A percentile compares a stretch with the other conserved stretches of the same genome.
Evolutionary conservation across 148 eudicot species (phyloP).

Genomic region (Heliosperma pusillum): DNA sequence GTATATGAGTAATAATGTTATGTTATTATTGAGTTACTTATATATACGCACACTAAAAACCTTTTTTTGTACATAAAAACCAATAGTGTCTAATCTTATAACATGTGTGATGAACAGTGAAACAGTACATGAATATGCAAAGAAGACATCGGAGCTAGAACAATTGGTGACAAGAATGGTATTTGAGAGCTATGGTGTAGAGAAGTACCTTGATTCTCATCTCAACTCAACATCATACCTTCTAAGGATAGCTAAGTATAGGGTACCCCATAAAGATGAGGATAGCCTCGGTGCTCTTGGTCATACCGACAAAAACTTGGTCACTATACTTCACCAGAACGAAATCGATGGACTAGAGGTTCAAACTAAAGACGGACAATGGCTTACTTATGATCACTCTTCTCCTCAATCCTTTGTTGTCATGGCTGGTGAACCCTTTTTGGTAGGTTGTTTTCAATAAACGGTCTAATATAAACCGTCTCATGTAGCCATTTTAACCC

Average conservation of each 20-base stretch:
- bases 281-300: conserved; percentile 31
- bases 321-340: conserved; percentile 46
- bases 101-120: conserved; percentile 27
- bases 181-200: conserved; percentile 47
- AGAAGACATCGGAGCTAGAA: conserved; percentile 35
- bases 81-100: not conserved
- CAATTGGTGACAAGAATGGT: conserved; percentile 40
- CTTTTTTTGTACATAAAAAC: no score
- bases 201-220: conserved; percentile 34
- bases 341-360: conserved; percentile 45
- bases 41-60: no score
- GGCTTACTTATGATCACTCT: conserved; percentile 38
- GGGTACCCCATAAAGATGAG: conserved; percentile 25
- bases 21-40: no score
- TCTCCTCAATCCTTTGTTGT: conserved; percentile 39
- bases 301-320: conserved; percentile 50
- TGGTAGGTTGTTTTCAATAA: conserved; percentile 24
- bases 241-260: conserved; percentile 41
- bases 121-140: conserved; percentile 32
- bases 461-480: no score
- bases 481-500: no score
- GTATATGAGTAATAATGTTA: no score
- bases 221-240: conserved; percentile 36
- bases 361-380: conserved; percentile 48
- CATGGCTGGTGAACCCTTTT: conserved; percentile 52